Evolutionary conservation across 164 flowering plant genomes (phyloP).

Genomic region (Houttuynia cordata): DNA sequence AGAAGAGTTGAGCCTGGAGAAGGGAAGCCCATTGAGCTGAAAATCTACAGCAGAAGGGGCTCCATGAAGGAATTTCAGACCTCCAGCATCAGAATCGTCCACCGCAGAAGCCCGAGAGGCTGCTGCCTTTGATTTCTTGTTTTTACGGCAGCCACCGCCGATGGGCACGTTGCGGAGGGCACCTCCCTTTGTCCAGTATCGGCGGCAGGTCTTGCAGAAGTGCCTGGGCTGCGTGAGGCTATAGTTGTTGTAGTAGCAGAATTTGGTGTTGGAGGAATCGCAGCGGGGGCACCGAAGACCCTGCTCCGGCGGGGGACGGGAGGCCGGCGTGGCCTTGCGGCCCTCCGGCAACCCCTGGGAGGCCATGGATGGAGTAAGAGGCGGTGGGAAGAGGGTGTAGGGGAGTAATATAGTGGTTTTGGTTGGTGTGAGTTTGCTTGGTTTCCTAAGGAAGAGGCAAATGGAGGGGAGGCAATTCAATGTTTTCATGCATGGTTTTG

Average conservation of each 20-base stretch:
- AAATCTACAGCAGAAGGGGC: not conserved
- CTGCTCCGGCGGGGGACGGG: conserved; percentile 30
- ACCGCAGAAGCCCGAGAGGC: not conserved
- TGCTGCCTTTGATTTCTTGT: conserved; percentile 7
- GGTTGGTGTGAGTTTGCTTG: not conserved
- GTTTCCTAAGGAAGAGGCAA: conserved; percentile 37
- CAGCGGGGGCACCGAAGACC: conserved; percentile 58
- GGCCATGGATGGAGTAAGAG: conserved; percentile 18
- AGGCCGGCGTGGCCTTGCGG: conserved; percentile 9
- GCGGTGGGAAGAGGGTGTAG: not conserved
- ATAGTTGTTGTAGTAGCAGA: conserved; percentile 88
- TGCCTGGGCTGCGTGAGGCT: conserved; percentile 72
- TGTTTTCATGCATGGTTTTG: conserved; percentile 43
- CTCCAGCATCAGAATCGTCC: conserved; percentile 24
- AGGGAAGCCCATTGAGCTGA: not conserved
- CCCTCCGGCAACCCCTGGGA: conserved; percentile 2
- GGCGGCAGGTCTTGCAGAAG: conserved; percentile 71
- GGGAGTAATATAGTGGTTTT: not conserved
- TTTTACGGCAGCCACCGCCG: not conserved
- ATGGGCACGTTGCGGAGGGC: not conserved
- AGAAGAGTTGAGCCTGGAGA: conserved; percentile 52
- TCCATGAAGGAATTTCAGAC: conserved; percentile 30
- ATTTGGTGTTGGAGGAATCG: conserved; percentile 72
- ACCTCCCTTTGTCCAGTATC: conserved; percentile 7
- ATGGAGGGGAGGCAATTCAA: conserved; percentile 23